Evolutionary conservation across 202 grass and related monocot genomes (phyloP).

Genomic region (Digitaria exilis): DNA sequence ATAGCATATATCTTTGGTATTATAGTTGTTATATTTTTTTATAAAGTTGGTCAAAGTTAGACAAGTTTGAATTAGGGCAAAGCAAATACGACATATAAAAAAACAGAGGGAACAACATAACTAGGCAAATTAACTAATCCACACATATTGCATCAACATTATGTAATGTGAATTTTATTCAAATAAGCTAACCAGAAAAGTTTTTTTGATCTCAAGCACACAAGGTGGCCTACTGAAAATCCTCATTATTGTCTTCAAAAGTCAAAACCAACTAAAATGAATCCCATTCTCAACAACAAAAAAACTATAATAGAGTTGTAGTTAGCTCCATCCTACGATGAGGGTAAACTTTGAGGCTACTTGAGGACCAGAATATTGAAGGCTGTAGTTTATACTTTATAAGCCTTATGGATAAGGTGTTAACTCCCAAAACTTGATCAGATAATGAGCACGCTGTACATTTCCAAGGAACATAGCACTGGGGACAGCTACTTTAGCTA

Average conservation of each 20-base stretch:
- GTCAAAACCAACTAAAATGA: background rate
- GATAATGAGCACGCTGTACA: conserved; percentile 35
- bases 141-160: background rate
- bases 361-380: background rate
- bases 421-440: conserved; percentile 13
- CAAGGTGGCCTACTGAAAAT: background rate
- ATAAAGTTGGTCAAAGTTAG: no score
- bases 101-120: background rate
- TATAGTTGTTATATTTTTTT: no score
- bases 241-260: background rate
- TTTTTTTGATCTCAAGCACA: background rate
- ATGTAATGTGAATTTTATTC: background rate
- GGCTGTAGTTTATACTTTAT: background rate
- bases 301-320: background rate
- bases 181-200: background rate
- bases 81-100: no score
- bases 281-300: background rate
- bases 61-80: no score
- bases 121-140: background rate
- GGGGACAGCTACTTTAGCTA: background rate
- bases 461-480: background rate
- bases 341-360: background rate
- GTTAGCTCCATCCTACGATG: background rate
- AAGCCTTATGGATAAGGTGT: background rate
- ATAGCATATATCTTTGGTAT: no score